These are phyloP conservation scores for Hypericum perforatum DNA, from an alignment of 345 rosid species.

Conservation along the genomic window DNA sequence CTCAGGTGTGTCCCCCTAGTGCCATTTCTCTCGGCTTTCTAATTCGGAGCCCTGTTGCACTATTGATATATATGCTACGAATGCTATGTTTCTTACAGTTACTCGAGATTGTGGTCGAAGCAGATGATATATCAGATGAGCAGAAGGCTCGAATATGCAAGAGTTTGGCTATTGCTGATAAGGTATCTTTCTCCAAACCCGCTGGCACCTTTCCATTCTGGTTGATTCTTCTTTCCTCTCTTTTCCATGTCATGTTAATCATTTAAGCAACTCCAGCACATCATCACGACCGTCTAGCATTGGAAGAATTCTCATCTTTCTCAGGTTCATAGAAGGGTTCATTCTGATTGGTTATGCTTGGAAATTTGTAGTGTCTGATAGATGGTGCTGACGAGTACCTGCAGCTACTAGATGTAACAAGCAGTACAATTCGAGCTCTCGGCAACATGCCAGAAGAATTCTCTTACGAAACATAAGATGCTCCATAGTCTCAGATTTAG, in stretches of 20 bases:
- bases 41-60: conserved; percentile 1
- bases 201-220: not conserved
- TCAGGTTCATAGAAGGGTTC: not conserved
- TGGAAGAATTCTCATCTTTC: not conserved
- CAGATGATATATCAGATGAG: conserved; percentile 67
- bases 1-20: conserved; percentile 36
- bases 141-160: conserved; percentile 89
- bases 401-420: conserved; percentile 78
- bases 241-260: not conserved
- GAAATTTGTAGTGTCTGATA: conserved; percentile 55
- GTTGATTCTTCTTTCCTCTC: not conserved
- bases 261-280: not conserved
- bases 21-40: conserved; percentile 1
- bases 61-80: conserved; percentile 7
- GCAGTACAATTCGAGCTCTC: conserved; percentile 55
- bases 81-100: conserved; percentile 34
- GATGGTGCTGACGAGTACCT: conserved; percentile 96
- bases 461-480: conserved; percentile 17
- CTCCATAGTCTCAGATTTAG: too few relatives aligned
- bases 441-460: conserved; percentile 71
- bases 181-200: conserved; percentile 33
- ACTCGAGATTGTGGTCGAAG: conserved; percentile 54
- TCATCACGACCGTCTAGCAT: not conserved
- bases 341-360: not conserved
- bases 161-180: conserved; percentile 66